Conservation (phyloP, 441 rosid species). For the Sinapis alba region DNA sequence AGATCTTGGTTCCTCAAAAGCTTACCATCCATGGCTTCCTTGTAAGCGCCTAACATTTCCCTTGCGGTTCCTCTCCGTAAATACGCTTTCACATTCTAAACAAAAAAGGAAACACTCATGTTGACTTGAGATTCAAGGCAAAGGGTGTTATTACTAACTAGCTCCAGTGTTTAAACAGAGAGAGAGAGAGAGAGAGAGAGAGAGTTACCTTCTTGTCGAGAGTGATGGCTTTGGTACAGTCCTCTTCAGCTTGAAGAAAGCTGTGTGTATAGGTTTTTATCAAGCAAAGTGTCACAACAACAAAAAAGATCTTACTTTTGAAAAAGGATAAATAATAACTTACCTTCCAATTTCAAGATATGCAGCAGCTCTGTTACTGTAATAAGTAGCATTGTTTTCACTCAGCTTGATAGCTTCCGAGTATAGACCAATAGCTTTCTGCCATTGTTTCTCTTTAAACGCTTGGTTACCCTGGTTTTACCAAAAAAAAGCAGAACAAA, state of each 20-base stretch:
- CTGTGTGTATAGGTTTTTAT: constrained; percentile 45
- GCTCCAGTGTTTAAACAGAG: background rate
- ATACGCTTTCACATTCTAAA: constrained; percentile 88
- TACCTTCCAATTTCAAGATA: constrained; percentile 85
- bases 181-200: constrained; percentile 15
- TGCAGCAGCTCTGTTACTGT: constrained; percentile 96
- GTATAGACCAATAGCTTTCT: constrained; percentile 76
- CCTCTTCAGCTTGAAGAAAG: constrained; percentile 86
- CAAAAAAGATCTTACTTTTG: background rate
- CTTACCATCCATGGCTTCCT: constrained; percentile 88
- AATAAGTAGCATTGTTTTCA: constrained; percentile 83
- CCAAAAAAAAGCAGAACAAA: background rate
- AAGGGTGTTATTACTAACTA: background rate
- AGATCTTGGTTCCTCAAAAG: background rate
- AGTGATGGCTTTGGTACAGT: constrained; percentile 79
- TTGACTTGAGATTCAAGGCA: constrained; percentile 8
- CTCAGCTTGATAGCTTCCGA: constrained; percentile 82
- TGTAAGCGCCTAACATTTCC: constrained; percentile 77
- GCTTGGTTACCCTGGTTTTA: constrained; percentile 87
- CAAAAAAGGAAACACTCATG: background rate
- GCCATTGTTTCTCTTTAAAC: constrained; percentile 86
- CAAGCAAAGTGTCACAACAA: background rate
- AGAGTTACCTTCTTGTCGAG: constrained; percentile 86
- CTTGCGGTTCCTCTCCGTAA: constrained; percentile 95
- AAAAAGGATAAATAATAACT: background rate